Conservation (phyloP, 208 protist species). For the Leishmania arabica region DNA sequence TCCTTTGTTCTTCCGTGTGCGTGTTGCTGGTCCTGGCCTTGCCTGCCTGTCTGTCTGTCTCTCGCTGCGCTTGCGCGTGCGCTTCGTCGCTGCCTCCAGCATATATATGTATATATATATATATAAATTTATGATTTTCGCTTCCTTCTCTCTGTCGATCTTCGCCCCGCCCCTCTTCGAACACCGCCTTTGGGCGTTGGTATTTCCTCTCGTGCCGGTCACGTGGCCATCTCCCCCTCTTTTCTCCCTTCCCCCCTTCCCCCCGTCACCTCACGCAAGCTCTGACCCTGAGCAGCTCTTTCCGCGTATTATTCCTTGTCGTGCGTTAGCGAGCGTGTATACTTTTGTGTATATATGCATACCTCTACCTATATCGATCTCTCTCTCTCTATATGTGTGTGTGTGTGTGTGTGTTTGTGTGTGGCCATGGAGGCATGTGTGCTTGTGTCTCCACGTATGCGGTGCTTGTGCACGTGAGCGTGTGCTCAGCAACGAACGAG, state of each 20-base stretch:
- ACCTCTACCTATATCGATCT: too few relatives aligned
- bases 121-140: neutral
- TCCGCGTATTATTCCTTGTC: too few relatives aligned
- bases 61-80: neutral
- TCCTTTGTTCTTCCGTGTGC: too few relatives aligned
- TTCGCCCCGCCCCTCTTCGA: neutral
- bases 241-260: neutral
- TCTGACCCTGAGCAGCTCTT: neutral
- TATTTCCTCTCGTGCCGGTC: neutral
- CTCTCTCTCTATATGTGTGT: too few relatives aligned
- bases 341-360: too few relatives aligned
- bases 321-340: too few relatives aligned
- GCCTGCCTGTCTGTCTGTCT: neutral
- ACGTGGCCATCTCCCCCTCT: neutral
- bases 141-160: neutral
- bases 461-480: too few relatives aligned
- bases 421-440: too few relatives aligned
- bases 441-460: neutral
- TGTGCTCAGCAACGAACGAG: too few relatives aligned
- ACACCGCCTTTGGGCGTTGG: neutral
- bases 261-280: neutral
- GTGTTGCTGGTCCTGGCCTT: neutral
- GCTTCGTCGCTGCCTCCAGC: neutral
- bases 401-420: too few relatives aligned
- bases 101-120: neutral